A percentile compares a stretch with the other conserved stretches of the same genome.
Conservation (phyloP, 2,329 filamentous ascomycete genomes). For the Cryphonectria carpinicola region DNA sequence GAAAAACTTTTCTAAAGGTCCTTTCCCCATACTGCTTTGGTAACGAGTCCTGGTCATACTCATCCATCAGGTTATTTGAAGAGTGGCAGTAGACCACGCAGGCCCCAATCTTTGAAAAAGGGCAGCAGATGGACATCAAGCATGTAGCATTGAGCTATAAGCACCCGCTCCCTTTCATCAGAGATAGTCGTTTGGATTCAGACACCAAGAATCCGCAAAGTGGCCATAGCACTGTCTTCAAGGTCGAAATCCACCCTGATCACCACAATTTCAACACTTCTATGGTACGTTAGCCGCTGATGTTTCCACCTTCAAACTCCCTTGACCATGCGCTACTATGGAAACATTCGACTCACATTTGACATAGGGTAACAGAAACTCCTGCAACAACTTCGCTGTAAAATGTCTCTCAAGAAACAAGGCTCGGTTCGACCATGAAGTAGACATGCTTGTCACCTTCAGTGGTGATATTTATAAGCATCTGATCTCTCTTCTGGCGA, state of each 20-base stretch:
- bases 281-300: background rate
- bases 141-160: constrained; percentile 16
- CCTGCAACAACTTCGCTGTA: constrained; percentile 17
- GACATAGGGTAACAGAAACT: too few relatives aligned
- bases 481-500: constrained; percentile 31
- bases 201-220: constrained; percentile 6
- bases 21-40: too few relatives aligned
- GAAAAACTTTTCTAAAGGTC: too few relatives aligned
- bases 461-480: constrained; percentile 25
- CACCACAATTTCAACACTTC: constrained; percentile 26
- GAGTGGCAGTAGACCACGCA: constrained; percentile 30
- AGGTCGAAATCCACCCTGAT: constrained; percentile 27
- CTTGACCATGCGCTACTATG: too few relatives aligned
- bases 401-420: constrained; percentile 21
- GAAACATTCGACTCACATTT: too few relatives aligned
- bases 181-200: background rate
- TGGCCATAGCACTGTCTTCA: constrained; percentile 23
- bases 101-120: constrained; percentile 23
- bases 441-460: constrained; percentile 30
- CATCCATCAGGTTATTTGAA: constrained; percentile 20
- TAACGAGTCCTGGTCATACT: too few relatives aligned
- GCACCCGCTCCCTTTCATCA: constrained; percentile 22
- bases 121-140: constrained; percentile 15
- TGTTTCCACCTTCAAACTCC: too few relatives aligned
- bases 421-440: constrained; percentile 27